Evolutionary conservation across 371 early-diverging fungal genomes (phyloP).

Genomic region (Chytridiales sp.): DNA sequence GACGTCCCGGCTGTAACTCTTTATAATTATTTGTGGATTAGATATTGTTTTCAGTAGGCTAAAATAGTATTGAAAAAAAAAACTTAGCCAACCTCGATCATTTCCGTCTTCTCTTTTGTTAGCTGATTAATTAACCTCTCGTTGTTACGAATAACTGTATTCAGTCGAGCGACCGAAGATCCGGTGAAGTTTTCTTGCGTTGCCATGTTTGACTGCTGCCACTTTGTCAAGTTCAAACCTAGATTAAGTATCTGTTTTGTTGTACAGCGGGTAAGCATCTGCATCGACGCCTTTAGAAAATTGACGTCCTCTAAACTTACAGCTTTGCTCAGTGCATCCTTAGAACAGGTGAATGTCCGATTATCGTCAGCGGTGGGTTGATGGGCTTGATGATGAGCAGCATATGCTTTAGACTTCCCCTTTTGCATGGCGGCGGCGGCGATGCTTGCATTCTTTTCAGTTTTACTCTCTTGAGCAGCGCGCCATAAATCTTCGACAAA

Average conservation of each 20-base stretch:
- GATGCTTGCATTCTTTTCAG: not conserved
- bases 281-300: not conserved
- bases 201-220: conserved; percentile 35
- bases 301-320: conserved; percentile 18
- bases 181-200: conserved; percentile 48
- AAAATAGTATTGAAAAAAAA: not conserved
- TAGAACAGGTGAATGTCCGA: conserved; percentile 44
- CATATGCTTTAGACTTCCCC: no score
- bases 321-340: conserved; percentile 39
- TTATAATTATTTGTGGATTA: conserved; percentile 31
- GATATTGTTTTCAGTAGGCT: not conserved
- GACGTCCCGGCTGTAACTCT: conserved; percentile 47
- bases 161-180: conserved; percentile 34
- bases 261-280: no score
- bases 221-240: conserved; percentile 40
- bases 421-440: not conserved
- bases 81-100: conserved; percentile 31
- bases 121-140: conserved; percentile 39
- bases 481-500: conserved; percentile 49
- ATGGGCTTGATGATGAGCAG: no score
- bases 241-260: no score
- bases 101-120: conserved; percentile 43
- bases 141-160: conserved; percentile 35
- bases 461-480: conserved; percentile 14
- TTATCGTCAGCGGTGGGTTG: conserved; percentile 32